Evolutionary conservation across 345 rosid genomes (phyloP), one percentile per base, ranked within the genome.

Genomic region (Lumnitzera racemosa): DNA sequence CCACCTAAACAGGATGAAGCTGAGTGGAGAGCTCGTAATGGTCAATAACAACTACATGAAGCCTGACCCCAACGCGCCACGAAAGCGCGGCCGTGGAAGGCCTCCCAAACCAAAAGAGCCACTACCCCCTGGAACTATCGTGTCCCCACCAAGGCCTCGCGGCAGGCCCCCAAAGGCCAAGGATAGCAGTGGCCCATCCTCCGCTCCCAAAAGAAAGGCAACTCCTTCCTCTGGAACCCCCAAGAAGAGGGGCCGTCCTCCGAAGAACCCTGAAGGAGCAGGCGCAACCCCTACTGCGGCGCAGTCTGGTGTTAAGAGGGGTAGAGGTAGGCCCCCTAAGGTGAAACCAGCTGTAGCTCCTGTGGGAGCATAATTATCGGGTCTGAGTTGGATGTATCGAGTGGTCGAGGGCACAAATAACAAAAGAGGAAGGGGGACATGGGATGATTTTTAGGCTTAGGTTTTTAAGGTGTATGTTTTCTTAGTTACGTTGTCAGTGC

Each of bases 61-160:
- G 54, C 94, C 91, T 0, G 78, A 82, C 71, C 91, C 88, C 0
- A 65, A 77, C 53, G 84, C 88, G n/a, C 96, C 96, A 0, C 88
- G 94, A 3, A 89, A 80, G 72, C 76, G 98, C 24, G 96, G 96
- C 46, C 94, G 97, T 5, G 94, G 98, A 49, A 89, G 97, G 27
- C 98, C 98, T 3, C 91, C 96, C 0, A 92, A 89, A 70, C 74
- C 89, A 0, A 87, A 80, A 64, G 63, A 11, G 0, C 69, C 80
- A 0, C 2, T 67, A 0, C 83, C 80, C 3, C 68, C 76, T 0
- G 76, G 80, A 0, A 20, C 62, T 5, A 78, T 64, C 0, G 27
- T 70, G 12, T 20, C 78, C 0, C 68, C 91, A 0, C 82, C 90
- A 0, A 80, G 89, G 47, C 88, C 95, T 3, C 83, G 92, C 0